A percentile compares a stretch with the other conserved stretches of the same genome.
These are phyloP conservation scores for Alternaria triticina DNA, from an alignment of 2,329 filamentous ascomycete genomes.

Conservation along the genomic window DNA sequence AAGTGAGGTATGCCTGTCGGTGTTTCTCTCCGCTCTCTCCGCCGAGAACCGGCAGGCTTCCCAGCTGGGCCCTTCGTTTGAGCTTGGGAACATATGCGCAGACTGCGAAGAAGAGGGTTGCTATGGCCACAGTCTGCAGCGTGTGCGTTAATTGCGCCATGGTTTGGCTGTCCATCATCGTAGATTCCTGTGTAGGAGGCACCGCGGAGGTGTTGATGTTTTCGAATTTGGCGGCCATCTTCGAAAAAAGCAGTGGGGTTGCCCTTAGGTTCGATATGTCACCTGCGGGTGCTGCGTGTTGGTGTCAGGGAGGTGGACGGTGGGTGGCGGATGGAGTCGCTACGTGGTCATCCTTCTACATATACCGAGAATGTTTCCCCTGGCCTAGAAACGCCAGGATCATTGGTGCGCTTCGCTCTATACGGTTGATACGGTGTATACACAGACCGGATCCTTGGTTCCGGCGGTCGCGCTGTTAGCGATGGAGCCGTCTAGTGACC, in stretches of 20 bases:
- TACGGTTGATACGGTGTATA: conserved; percentile 8
- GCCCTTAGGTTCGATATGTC: neutral
- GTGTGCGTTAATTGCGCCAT: conserved; percentile 25
- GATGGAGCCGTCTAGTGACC: neutral
- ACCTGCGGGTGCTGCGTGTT: neutral
- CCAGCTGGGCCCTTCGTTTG: conserved; percentile 27
- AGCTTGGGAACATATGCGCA: conserved; percentile 30
- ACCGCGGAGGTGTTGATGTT: neutral
- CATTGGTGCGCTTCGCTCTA: neutral
- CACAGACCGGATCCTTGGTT: conserved; percentile 6
- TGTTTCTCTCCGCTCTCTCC: conserved; percentile 24
- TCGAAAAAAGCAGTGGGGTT: neutral
- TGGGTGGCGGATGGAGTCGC: neutral
- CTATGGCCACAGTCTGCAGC: conserved; percentile 31
- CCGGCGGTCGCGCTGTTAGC: conserved; percentile 12
- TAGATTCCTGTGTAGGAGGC: neutral
- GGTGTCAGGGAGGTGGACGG: neutral
- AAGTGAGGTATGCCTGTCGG: conserved; percentile 26
- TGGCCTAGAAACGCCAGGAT: neutral
- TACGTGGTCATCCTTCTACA: neutral
- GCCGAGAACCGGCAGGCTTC: conserved; percentile 32
- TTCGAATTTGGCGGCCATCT: conserved; percentile 1
- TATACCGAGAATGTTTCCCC: neutral
- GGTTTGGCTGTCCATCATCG: conserved; percentile 27
- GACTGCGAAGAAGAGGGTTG: conserved; percentile 31